Evolutionary conservation across 306 rosid species (phyloP).

Genomic region (Cicer yamashitae): DNA sequence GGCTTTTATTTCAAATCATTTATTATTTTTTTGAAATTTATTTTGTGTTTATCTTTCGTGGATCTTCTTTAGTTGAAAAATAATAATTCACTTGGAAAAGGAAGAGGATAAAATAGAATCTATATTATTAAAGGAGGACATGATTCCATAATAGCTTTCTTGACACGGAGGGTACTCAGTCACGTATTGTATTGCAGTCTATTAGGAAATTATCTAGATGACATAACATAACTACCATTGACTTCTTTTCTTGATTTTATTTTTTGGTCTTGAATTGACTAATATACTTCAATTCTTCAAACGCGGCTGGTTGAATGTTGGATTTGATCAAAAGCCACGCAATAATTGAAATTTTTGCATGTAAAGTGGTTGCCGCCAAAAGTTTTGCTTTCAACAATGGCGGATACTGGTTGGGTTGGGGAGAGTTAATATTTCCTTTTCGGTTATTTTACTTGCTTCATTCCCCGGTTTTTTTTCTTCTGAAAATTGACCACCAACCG

Average conservation of each 20-base stretch:
- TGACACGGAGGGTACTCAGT: slow-evolving; percentile 5
- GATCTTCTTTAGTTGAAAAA: background rate
- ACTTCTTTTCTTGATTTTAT: background rate
- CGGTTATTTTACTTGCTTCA: background rate
- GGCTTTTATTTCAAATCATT: background rate
- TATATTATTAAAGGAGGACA: background rate
- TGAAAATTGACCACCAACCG: background rate
- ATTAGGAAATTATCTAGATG: background rate
- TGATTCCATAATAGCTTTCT: slow-evolving; percentile 18
- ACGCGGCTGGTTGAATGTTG: slow-evolving; percentile 27
- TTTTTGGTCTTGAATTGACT: slow-evolving; percentile 4
- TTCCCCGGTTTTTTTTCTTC: background rate
- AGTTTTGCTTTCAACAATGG: slow-evolving; percentile 34
- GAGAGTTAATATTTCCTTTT: background rate
- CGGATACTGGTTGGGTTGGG: background rate
- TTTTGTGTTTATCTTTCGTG: background rate
- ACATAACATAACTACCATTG: slow-evolving; percentile 1
- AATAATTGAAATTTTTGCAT: slow-evolving; percentile 1
- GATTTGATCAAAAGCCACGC: background rate
- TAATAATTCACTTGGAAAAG: background rate
- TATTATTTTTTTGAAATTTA: background rate
- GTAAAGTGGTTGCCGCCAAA: slow-evolving; percentile 22
- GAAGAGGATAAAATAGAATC: background rate
- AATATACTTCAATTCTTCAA: slow-evolving; percentile 15
- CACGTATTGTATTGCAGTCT: slow-evolving; percentile 25